Percentiles rank a stretch among this genome's conserved stretches.
phyloP scores from a whole-genome alignment of 163 green algal species.

The Volvox carteri region DNA sequence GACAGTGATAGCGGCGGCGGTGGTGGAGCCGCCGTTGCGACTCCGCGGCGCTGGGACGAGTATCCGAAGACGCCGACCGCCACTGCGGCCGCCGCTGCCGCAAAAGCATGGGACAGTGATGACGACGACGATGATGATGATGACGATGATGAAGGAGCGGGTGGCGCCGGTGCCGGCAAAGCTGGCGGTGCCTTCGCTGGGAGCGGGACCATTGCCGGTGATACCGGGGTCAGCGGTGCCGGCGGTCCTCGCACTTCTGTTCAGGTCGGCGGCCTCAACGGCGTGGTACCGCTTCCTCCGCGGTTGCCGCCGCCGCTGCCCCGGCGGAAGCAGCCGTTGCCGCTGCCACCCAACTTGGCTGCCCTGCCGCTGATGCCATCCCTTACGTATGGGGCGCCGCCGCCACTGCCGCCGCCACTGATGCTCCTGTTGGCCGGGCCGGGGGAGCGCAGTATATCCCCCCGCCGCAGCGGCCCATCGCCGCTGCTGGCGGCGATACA shows the following conservation, averaged over 20 bases:
- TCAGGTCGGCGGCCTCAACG: no score
- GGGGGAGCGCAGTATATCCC: background rate
- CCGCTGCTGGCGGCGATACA: constrained; percentile 24
- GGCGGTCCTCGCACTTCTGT: no score
- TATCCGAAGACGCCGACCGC: background rate
- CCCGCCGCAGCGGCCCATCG: background rate
- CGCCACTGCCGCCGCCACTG: constrained; percentile 8
- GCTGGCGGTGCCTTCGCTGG: background rate
- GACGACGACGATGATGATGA: background rate
- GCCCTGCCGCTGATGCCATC: constrained; percentile 10
- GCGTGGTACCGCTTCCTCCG: background rate
- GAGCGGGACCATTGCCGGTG: no score
- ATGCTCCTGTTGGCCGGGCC: background rate
- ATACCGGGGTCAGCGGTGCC: no score
- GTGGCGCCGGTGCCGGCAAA: no score
- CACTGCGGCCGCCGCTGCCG: background rate
- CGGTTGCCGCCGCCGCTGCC: background rate
- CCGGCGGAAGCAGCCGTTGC: background rate
- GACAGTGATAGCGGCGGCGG: background rate
- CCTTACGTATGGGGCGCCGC: background rate
- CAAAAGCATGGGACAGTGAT: background rate
- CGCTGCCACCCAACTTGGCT: background rate
- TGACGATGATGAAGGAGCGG: no score
- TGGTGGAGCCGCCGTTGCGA: background rate
- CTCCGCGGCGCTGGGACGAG: background rate